A percentile compares a stretch with the other conserved stretches of the same genome.
Evolutionary conservation across 2,329 filamentous ascomycete genomes (phyloP).

Genomic region (Fulvia fulva): DNA sequence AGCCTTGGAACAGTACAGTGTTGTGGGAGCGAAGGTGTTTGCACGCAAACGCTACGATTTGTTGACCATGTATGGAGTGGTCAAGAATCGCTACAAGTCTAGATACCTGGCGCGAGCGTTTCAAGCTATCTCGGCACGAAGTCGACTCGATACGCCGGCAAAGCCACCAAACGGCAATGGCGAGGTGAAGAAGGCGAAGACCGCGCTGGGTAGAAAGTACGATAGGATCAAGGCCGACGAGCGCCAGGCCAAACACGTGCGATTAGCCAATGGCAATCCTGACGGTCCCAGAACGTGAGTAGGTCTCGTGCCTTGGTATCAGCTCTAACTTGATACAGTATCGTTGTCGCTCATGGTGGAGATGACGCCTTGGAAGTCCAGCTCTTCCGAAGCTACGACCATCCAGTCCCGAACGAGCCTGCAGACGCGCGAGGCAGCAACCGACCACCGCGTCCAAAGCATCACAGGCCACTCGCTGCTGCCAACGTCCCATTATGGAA

Average conservation of each 20-base stretch:
- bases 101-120: no score
- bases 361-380: background rate
- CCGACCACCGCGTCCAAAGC: no score
- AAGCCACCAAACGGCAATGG: background rate
- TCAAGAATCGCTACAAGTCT: no score
- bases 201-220: no score
- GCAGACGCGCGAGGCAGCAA: no score
- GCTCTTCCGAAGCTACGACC: constrained; percentile 14
- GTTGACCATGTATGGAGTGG: no score
- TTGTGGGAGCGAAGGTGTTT: constrained; percentile 16
- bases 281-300: constrained; percentile 9
- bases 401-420: constrained; percentile 9
- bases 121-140: background rate
- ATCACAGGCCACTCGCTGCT: no score
- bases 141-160: background rate
- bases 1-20: constrained; percentile 10
- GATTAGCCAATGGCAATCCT: constrained; percentile 7
- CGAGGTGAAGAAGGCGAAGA: background rate
- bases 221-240: no score
- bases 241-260: background rate
- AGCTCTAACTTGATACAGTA: background rate
- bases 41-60: no score
- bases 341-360: constrained; percentile 9
- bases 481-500: no score
- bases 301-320: background rate